Conservation (phyloP, 176 grass and related monocot species). For the Tillandsia fasciculata region DNA sequence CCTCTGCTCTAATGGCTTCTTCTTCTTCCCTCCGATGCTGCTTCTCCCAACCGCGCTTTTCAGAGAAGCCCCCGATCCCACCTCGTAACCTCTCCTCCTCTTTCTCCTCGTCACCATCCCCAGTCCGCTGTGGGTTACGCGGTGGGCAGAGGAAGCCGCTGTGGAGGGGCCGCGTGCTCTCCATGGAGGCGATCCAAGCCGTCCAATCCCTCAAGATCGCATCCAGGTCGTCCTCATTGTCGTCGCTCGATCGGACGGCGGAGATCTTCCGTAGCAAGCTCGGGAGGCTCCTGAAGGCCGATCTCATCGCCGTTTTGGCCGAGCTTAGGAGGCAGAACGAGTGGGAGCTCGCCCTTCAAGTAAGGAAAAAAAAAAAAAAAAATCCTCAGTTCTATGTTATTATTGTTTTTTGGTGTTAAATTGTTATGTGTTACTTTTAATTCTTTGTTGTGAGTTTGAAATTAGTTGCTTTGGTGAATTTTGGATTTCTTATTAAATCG, state of each 20-base stretch:
- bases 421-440: too few species aligned
- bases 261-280: slow-evolving; percentile 1
- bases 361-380: background rate
- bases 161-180: slow-evolving; percentile 14
- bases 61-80: background rate
- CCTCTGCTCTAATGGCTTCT: too few species aligned
- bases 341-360: slow-evolving; percentile 21
- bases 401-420: too few species aligned
- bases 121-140: slow-evolving; percentile 8
- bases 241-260: background rate
- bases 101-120: background rate
- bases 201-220: slow-evolving; percentile 25
- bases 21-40: background rate
- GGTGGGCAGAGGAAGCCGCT: slow-evolving; percentile 17
- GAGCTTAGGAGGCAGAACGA: slow-evolving; percentile 26
- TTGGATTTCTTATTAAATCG: too few species aligned
- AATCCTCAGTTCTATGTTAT: too few species aligned
- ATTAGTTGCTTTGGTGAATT: too few species aligned
- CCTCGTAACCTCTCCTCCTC: background rate
- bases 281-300: slow-evolving; percentile 17
- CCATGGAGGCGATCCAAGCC: slow-evolving; percentile 21
- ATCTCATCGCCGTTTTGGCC: slow-evolving; percentile 5
- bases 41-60: background rate
- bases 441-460: too few species aligned
- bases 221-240: background rate